These are phyloP conservation scores for Xylaria curta DNA, from an alignment of 495 filamentous ascomycete species.

Conservation along the genomic window DNA sequence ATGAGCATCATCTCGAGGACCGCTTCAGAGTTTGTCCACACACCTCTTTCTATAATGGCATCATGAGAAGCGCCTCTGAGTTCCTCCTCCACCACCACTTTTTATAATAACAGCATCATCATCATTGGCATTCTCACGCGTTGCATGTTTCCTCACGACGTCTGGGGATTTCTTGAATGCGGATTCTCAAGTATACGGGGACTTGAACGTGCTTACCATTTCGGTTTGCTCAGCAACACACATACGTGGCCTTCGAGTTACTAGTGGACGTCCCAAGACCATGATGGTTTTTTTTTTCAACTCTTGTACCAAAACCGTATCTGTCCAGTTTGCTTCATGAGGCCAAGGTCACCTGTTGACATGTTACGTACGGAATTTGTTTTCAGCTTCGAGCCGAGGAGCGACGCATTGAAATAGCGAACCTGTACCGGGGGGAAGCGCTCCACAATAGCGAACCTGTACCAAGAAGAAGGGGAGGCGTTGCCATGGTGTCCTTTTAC, in stretches of 20 bases:
- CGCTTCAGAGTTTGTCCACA: slow-evolving; percentile 9
- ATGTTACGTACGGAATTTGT: not conserved
- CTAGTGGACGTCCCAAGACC: not conserved
- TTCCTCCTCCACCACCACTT: slow-evolving; percentile 5
- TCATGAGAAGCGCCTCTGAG: not conserved
- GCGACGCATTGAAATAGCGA: slow-evolving; percentile 3
- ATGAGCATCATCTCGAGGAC: slow-evolving; percentile 22
- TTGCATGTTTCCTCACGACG: not conserved
- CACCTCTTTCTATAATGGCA: not conserved
- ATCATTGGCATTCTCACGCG: not conserved
- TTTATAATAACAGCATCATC: not conserved
- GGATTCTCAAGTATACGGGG: slow-evolving; percentile 12
- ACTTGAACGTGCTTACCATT: slow-evolving; percentile 26
- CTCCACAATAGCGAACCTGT: slow-evolving; percentile 16
- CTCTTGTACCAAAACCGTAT: slow-evolving; percentile 38
- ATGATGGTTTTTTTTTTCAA: slow-evolving; percentile 24
- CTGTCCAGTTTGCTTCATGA: slow-evolving; percentile 23
- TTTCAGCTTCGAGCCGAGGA: not conserved
- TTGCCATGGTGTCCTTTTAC: not conserved
- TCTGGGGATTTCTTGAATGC: slow-evolving; percentile 2
- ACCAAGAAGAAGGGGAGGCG: slow-evolving; percentile 15
- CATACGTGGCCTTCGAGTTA: no score
- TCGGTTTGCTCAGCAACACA: slow-evolving; percentile 1
- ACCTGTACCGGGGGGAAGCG: not conserved
- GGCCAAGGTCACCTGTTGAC: not conserved